Evolutionary conservation across 1,139 yeast genomes (phyloP).

Genomic region (Zygoascus meyerae): DNA sequence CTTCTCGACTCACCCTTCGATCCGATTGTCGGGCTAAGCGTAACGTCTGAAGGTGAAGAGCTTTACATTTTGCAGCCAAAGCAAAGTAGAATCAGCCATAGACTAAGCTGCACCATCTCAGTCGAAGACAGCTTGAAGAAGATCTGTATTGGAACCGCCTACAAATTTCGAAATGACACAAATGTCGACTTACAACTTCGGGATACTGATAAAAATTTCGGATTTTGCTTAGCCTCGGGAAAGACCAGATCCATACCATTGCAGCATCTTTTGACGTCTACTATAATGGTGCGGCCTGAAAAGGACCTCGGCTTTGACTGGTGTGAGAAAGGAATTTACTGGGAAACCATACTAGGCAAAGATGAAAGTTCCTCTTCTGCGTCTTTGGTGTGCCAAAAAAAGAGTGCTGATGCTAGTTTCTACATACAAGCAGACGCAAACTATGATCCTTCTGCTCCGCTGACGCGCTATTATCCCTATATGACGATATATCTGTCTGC

Average conservation of each 20-base stretch:
- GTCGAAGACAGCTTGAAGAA: constrained; percentile 73
- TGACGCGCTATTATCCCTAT: constrained; percentile 76
- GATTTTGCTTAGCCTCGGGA: constrained; percentile 45
- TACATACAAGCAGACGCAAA: constrained; percentile 72
- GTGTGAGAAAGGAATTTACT: constrained; percentile 55
- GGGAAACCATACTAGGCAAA: constrained; percentile 49
- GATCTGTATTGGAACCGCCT: constrained; percentile 68
- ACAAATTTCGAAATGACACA: constrained; percentile 64
- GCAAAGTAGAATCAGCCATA: constrained; percentile 56
- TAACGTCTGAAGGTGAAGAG: constrained; percentile 81
- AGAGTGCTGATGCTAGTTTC: constrained; percentile 39
- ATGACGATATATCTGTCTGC: constrained; percentile 75
- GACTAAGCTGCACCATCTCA: constrained; percentile 65
- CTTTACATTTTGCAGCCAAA: constrained; percentile 64
- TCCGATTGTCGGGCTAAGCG: constrained; percentile 51
- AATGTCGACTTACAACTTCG: constrained; percentile 47
- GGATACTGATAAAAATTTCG: constrained; percentile 17
- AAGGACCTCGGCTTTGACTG: constrained; percentile 50
- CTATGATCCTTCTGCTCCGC: constrained; percentile 57
- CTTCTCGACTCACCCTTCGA: constrained; percentile 52
- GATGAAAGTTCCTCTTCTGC: not conserved
- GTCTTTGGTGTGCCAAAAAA: not conserved
- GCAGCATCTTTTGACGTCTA: constrained; percentile 54
- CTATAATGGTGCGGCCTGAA: constrained; percentile 58
- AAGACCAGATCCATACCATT: constrained; percentile 65